Conservation (phyloP, 192 early-diverging fungal species). For the Rhizoclosmatium sp. region DNA sequence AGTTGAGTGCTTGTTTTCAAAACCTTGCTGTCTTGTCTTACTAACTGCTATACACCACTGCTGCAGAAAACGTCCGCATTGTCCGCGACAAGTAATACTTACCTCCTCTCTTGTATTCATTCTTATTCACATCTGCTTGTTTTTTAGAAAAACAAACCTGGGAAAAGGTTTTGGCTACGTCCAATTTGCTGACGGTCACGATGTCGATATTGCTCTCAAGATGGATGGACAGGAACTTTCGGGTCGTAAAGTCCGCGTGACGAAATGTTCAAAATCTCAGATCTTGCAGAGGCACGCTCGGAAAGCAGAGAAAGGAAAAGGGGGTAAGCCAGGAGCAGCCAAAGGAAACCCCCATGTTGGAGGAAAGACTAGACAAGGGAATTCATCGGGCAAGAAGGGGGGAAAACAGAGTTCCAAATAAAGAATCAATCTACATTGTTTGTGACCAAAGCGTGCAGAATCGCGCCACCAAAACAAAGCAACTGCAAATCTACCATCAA, state of each 20-base stretch:
- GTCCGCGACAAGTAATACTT: slow-evolving; percentile 74
- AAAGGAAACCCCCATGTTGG: too few relatives aligned
- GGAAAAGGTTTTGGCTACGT: slow-evolving; percentile 97
- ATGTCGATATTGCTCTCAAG: slow-evolving; percentile 80
- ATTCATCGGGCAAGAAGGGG: too few relatives aligned
- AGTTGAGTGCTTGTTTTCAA: slow-evolving; percentile 32
- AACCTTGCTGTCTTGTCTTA: slow-evolving; percentile 58
- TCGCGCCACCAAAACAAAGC: too few relatives aligned
- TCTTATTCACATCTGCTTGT: not conserved
- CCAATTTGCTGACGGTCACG: slow-evolving; percentile 79
- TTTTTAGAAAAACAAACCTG: slow-evolving; percentile 68
- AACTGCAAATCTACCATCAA: too few relatives aligned
- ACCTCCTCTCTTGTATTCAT: not conserved
- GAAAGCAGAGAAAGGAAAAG: not conserved
- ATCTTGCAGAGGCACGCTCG: not conserved
- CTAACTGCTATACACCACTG: not conserved
- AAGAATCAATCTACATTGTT: too few relatives aligned
- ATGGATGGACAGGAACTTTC: slow-evolving; percentile 72
- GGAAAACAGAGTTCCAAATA: too few relatives aligned
- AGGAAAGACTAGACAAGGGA: too few relatives aligned
- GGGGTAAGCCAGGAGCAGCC: not conserved
- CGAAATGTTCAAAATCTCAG: slow-evolving; percentile 36
- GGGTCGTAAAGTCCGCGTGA: slow-evolving; percentile 67
- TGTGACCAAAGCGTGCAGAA: too few relatives aligned
- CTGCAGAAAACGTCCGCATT: slow-evolving; percentile 82